These are phyloP conservation scores for Termitomyces heimii DNA, from an alignment of 768 basidiomycete genomes.

Conservation along the genomic window DNA sequence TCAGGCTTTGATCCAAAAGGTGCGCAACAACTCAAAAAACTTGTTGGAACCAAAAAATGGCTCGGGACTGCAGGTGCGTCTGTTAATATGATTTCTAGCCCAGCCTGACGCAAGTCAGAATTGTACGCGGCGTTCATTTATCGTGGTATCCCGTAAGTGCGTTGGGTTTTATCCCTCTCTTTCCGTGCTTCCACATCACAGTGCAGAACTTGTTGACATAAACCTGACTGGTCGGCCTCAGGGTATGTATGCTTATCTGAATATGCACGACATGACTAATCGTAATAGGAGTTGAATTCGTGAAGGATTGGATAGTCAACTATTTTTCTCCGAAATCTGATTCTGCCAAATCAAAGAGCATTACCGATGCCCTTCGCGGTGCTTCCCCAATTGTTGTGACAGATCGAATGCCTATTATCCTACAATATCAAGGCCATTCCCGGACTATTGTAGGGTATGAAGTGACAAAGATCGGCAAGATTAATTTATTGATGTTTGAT, in stretches of 20 bases:
- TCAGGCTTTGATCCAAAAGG: conserved; percentile 74
- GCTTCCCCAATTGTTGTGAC: conserved; percentile 51
- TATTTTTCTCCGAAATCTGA: conserved; percentile 50
- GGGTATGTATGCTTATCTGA: conserved; percentile 26
- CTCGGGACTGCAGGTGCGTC: conserved; percentile 72
- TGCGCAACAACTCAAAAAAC: conserved; percentile 47
- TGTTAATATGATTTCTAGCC: neutral
- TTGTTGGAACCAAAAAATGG: conserved; percentile 61
- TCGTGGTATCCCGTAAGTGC: conserved; percentile 75
- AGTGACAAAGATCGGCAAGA: conserved; percentile 45
- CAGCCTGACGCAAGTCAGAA: conserved; percentile 34
- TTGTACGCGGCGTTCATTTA: conserved; percentile 74
- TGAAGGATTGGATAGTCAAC: conserved; percentile 69
- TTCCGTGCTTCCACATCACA: conserved; percentile 17
- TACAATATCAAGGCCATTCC: conserved; percentile 87
- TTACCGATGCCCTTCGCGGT: conserved; percentile 47
- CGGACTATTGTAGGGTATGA: conserved; percentile 83
- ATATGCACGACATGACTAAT: neutral
- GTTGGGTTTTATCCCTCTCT: neutral
- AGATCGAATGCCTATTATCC: conserved; percentile 71
- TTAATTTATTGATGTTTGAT: conserved; percentile 73
- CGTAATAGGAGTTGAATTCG: conserved; percentile 29
- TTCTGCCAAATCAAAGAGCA: conserved; percentile 22
- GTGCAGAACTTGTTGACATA: conserved; percentile 64
- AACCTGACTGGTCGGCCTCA: conserved; percentile 34